phyloP scores from a whole-genome alignment of 2,329 filamentous ascomycete genomes.

The Lasiodiplodia theobromae region DNA sequence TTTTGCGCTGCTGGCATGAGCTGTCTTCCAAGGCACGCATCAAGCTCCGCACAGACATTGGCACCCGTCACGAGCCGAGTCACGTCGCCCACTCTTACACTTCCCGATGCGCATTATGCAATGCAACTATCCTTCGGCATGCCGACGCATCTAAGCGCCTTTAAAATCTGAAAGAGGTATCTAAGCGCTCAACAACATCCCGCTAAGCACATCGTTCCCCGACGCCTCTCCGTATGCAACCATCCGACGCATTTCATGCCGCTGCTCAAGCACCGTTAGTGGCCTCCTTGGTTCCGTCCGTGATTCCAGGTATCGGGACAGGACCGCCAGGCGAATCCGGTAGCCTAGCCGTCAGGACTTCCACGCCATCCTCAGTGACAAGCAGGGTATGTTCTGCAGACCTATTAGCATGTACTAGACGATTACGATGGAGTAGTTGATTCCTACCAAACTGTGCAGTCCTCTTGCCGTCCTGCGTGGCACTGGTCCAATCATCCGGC shows the following conservation, averaged over 20 bases:
- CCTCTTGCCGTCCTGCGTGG: slow-evolving; percentile 84
- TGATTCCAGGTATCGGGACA: slow-evolving; percentile 61
- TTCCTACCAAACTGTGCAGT: slow-evolving; percentile 89
- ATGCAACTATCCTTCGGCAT: slow-evolving; percentile 17
- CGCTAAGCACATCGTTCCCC: slow-evolving; percentile 3
- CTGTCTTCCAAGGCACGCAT: slow-evolving; percentile 25
- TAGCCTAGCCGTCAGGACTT: slow-evolving; percentile 78
- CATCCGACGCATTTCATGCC: slow-evolving; percentile 8
- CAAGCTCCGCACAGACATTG: slow-evolving; percentile 29
- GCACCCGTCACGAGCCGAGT: slow-evolving; percentile 17
- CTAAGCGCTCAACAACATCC: slow-evolving; percentile 8
- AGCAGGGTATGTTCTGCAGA: slow-evolving; percentile 77
- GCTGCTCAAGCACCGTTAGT: slow-evolving; percentile 33
- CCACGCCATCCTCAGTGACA: slow-evolving; percentile 82
- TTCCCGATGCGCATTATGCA: slow-evolving; percentile 8
- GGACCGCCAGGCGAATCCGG: slow-evolving; percentile 78
- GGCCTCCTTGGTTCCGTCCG: slow-evolving; percentile 37
- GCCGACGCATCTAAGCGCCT: slow-evolving; percentile 18
- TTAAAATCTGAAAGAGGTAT: slow-evolving; percentile 12
- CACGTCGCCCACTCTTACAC: neutral
- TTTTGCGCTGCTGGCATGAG: slow-evolving; percentile 14
- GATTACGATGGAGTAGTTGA: neutral
- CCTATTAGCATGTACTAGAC: neutral
- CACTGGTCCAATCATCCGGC: slow-evolving; percentile 99
- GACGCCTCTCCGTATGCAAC: slow-evolving; percentile 16